These are phyloP conservation scores for Oryza coarctata DNA, from an alignment of 176 grass and related monocot genomes.

Conservation along the genomic window DNA sequence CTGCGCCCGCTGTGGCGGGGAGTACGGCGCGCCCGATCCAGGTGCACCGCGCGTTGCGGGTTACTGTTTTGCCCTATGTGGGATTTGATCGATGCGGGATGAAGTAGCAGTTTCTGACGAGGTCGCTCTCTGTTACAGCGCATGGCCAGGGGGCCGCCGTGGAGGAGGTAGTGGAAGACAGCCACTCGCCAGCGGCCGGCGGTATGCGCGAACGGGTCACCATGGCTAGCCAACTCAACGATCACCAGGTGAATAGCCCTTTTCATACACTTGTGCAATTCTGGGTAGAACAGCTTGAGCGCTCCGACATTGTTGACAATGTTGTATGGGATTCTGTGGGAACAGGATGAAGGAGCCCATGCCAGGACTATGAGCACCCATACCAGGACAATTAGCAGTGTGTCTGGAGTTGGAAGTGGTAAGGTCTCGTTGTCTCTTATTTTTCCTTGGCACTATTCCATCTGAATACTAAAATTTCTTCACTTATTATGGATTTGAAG, in stretches of 20 bases:
- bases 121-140: slow-evolving; percentile 21
- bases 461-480: slow-evolving; percentile 3
- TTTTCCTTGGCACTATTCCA: neutral
- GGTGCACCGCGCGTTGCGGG: slow-evolving; percentile 34
- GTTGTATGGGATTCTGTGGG: slow-evolving; percentile 27
- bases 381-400: slow-evolving; percentile 64
- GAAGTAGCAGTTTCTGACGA: neutral
- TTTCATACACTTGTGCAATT: neutral
- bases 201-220: slow-evolving; percentile 53
- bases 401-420: slow-evolving; percentile 67
- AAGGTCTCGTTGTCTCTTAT: neutral
- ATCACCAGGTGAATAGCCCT: slow-evolving; percentile 53
- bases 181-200: slow-evolving; percentile 21
- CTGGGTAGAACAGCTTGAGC: neutral
- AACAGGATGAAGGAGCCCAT: slow-evolving; percentile 73
- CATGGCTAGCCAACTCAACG: slow-evolving; percentile 50
- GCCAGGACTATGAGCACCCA: slow-evolving; percentile 57
- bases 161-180: slow-evolving; percentile 39
- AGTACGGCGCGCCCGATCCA: slow-evolving; percentile 36
- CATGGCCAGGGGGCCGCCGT: slow-evolving; percentile 15
- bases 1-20: slow-evolving; percentile 73
- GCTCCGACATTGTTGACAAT: slow-evolving; percentile 9
- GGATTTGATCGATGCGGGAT: neutral
- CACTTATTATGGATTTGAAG: slow-evolving; percentile 42
- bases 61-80: neutral